Evolutionary conservation across 148 eudicot genomes (phyloP).

Genomic region (Bassia scoparia): DNA sequence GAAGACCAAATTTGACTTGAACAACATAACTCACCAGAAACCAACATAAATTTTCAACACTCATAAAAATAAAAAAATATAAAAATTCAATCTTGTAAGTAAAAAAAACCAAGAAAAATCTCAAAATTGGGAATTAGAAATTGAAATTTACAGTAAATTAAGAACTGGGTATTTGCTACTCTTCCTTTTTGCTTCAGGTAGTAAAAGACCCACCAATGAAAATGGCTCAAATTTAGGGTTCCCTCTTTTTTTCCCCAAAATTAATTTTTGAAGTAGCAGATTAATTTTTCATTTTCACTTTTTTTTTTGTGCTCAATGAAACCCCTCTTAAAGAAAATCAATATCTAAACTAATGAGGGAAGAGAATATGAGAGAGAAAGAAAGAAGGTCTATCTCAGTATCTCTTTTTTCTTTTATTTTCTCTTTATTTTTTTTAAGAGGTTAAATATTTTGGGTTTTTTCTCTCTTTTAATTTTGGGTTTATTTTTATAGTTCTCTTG

Average conservation of each 20-base stretch:
- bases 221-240: constrained; percentile 29
- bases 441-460: neutral
- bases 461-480: neutral
- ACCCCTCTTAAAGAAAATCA: constrained; percentile 17
- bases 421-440: neutral
- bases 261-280: neutral
- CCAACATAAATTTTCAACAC: neutral
- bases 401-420: constrained; percentile 9
- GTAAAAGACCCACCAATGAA: constrained; percentile 25
- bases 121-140: constrained; percentile 21
- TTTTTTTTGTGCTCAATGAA: neutral
- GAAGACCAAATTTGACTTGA: constrained; percentile 28
- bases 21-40: constrained; percentile 28
- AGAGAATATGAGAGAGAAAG: constrained; percentile 1
- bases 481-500: constrained; percentile 4
- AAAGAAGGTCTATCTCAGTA: constrained; percentile 19
- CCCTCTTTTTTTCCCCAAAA: neutral
- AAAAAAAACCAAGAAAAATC: neutral
- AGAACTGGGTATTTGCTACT: constrained; percentile 10
- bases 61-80: neutral
- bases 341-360: constrained; percentile 17
- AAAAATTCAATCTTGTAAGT: constrained; percentile 6
- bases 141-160: constrained; percentile 19
- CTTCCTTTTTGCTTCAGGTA: neutral
- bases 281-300: neutral